Evolutionary conservation across 2,329 filamentous ascomycete species (phyloP), one percentile per base, ranked within the genome.

Genomic region (Aspergillus pseudoglaucus): DNA sequence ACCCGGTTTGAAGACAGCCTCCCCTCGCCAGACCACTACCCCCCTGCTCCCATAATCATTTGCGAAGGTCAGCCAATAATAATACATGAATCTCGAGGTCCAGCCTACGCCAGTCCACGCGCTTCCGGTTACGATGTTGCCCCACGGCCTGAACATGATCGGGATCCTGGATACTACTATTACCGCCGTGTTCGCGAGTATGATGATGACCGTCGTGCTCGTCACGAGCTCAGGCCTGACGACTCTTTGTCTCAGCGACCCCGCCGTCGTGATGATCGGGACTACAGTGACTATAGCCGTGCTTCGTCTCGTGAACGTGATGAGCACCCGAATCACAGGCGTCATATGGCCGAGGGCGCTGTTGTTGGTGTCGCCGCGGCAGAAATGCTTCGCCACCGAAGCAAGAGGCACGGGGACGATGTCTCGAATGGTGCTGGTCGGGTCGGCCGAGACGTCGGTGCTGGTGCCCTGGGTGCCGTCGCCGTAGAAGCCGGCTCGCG

Each of bases 141-240:
- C 50, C 79, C 81, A 55, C 79, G 78, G 33, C 71, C 79, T 20
- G 79, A 83, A 52, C 66, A 74, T 20, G 67, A 72, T n/a, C 64
- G 75, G 48, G 79, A 82, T 33, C 76, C 81, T 50, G 82, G 83
- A 59, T 83, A 81, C 58, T 82, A 82, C 59, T 82, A 82, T 59
- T 77, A 82, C 56, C 76, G 79, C 47, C 70, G 75, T 38, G 67
- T 77, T 39, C 74, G 76, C 47, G 77, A 82, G 59, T 70, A 78
- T 37, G 77, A 80, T 49, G 71, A 75, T 23, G 72, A 75, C 47
- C 71, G 72, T 47, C 64, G 66, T 52, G 59, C 65, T 48, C 63
- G 73, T 18, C 72, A 69, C 45, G 72, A 75, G 49, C 59, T 79
- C 42, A 75, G 74, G 49, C 76, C 77, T 4, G 66, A 69, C 42